These are phyloP conservation scores for Yueomyces sp. DNA, from an alignment of 805 yeast genomes.

Conservation along the genomic window DNA sequence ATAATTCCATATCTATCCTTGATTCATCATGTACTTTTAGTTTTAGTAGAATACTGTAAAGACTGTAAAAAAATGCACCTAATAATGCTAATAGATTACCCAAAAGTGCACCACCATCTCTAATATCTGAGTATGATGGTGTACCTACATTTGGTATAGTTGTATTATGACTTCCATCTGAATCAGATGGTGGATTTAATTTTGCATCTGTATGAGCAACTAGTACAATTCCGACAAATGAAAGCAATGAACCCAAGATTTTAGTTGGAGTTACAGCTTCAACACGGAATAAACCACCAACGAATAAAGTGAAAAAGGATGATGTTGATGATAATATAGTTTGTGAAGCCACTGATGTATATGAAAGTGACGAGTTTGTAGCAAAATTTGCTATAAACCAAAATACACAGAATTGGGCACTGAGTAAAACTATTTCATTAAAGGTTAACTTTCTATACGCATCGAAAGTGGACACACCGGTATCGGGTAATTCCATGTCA, in stretches of 20 bases:
- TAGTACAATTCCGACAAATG: slow-evolving; percentile 66
- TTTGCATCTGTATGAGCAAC: slow-evolving; percentile 60
- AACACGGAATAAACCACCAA: slow-evolving; percentile 61
- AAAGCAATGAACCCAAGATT: slow-evolving; percentile 52
- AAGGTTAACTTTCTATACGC: slow-evolving; percentile 15
- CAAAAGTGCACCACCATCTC: slow-evolving; percentile 27
- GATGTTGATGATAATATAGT: slow-evolving; percentile 88
- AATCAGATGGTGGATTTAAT: slow-evolving; percentile 5
- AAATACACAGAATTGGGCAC: slow-evolving; percentile 69
- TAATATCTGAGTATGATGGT: background rate
- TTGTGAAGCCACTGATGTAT: slow-evolving; percentile 88
- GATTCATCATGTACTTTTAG: slow-evolving; percentile 59
- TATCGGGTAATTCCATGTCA: too few relatives aligned
- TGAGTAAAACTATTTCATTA: slow-evolving; percentile 56
- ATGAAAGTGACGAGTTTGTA: slow-evolving; percentile 75
- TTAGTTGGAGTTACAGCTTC: slow-evolving; percentile 58
- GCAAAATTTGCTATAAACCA: slow-evolving; percentile 89
- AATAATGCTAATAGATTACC: slow-evolving; percentile 74
- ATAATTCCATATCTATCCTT: slow-evolving; percentile 68
- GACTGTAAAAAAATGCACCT: slow-evolving; percentile 85
- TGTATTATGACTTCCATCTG: slow-evolving; percentile 2
- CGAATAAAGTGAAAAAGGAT: slow-evolving; percentile 77
- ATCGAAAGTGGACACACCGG: background rate
- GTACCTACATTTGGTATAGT: slow-evolving; percentile 1
- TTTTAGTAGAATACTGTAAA: slow-evolving; percentile 78